Conservation (phyloP, 129 eudicot genomes). For the Escallonia herrerae region DNA sequence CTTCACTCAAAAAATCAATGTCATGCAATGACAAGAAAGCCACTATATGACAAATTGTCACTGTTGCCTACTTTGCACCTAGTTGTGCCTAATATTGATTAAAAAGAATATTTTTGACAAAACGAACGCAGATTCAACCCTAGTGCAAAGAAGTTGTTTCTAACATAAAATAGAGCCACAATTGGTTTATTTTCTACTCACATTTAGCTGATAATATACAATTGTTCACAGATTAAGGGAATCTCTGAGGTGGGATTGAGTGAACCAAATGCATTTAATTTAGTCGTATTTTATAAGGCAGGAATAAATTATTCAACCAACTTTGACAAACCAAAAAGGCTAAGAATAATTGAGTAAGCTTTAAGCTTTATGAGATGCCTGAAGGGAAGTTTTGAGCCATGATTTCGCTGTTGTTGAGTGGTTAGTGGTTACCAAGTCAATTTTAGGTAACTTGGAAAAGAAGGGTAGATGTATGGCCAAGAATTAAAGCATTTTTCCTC, state of each 20-base stretch:
- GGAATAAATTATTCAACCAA: not conserved
- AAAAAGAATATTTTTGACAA: too few relatives aligned
- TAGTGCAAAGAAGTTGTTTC: too few relatives aligned
- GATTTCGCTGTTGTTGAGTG: constrained; percentile 28
- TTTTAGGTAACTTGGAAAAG: constrained; percentile 11
- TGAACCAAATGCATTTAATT: not conserved
- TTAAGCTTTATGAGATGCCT: constrained; percentile 13
- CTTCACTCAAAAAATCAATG: constrained; percentile 3
- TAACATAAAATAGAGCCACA: too few relatives aligned
- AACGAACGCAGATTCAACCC: too few relatives aligned
- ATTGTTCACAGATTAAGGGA: not conserved
- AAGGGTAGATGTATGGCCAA: constrained; percentile 31
- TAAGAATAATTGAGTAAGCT: constrained; percentile 1
- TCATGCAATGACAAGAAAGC: constrained; percentile 16
- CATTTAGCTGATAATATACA: too few relatives aligned
- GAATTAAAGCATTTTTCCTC: constrained; percentile 17
- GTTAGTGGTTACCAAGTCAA: constrained; percentile 37
- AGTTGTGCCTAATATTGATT: not conserved
- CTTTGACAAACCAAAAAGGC: not conserved
- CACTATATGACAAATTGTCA: constrained; percentile 1
- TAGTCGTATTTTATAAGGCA: constrained; percentile 1
- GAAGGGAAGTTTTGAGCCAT: constrained; percentile 24
- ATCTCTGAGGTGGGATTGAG: not conserved
- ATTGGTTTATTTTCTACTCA: too few relatives aligned
- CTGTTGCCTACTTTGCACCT: not conserved